Base-by-base conservation (phyloP, 441 rosid species). In the Eruca vesicaria region DNA sequence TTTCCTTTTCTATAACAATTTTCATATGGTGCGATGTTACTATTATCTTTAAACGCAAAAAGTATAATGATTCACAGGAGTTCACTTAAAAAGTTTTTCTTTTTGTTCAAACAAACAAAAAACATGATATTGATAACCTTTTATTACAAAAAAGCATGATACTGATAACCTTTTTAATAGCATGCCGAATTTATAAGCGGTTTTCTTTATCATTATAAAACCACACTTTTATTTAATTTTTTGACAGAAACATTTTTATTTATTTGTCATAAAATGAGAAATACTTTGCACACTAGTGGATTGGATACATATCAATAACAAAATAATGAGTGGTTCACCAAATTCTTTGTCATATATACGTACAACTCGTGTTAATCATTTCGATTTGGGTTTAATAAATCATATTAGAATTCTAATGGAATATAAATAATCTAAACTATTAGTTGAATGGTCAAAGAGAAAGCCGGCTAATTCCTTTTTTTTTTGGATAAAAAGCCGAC, bases 11-110 rank as follows among this genome's bases (percentile, higher is more conserved):
- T 1, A 43, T 23, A 72, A 21, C 69, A 72, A 21, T 62, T n/a
- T 62, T 26, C 10, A 5, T n/a, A 29, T 68, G 57, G 74, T 78
- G 78, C 71, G 62, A 78, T 68, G 70, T 73, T 73, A 72, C 73
- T 78, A 61, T 78, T 38, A 19, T 28, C 78, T 68, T 73, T 62
- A 29, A 72, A 31, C 33, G 4, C 15, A 38, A 48, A 68, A 60
- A n/a, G 31, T 68, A 9, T 19, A 2, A 60, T 72, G 69, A 66
- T 61, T 56, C 9, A 9, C 20, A 6, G 23, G 14, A 67, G 66
- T 72, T 77, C 69, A 61, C 73, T 16, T 48, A 15, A 53, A 73
- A 52, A 32, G 16, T 69, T 38, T 28, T 75, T n/a, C 31, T 7
- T 57, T 57, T 19, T 14, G 65, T 16, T 21, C 52, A 15, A 57